Percentiles rank a stretch among this genome's conserved stretches.
These are phyloP conservation scores for Moricandia arvensis DNA, from an alignment of 345 rosid species.

Conservation along the genomic window DNA sequence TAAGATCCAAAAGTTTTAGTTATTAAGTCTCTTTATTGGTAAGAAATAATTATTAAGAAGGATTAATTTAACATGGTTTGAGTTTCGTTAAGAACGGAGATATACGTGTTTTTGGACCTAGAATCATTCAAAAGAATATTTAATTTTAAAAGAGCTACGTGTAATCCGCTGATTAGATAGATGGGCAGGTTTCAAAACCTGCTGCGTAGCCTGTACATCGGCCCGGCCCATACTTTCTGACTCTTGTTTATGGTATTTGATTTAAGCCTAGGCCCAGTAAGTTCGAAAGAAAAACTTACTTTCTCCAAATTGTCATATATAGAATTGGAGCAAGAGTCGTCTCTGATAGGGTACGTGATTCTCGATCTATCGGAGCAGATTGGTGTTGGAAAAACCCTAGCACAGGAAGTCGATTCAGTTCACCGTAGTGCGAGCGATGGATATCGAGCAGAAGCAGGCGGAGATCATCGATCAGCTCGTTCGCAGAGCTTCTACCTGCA, in stretches of 20 bases:
- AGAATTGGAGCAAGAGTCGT: neutral
- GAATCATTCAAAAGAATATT: too few relatives aligned
- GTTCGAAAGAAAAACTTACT: neutral
- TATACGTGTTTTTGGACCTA: too few relatives aligned
- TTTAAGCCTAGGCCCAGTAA: neutral
- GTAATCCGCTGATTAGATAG: too few relatives aligned
- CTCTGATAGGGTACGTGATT: neutral
- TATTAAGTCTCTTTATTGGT: too few relatives aligned
- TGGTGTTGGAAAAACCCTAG: neutral
- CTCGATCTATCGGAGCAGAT: neutral
- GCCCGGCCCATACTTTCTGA: too few relatives aligned
- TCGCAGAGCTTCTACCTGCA: slow-evolving; percentile 52
- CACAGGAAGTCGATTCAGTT: neutral
- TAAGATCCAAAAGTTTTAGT: too few relatives aligned
- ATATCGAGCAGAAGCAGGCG: slow-evolving; percentile 79
- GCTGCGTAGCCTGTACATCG: too few relatives aligned
- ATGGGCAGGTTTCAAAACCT: too few relatives aligned
- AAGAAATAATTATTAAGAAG: too few relatives aligned
- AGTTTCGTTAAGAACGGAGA: too few relatives aligned
- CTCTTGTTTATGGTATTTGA: neutral
- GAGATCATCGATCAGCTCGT: slow-evolving; percentile 68
- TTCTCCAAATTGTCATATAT: neutral
- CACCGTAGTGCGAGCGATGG: slow-evolving; percentile 45
- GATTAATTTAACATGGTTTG: too few relatives aligned
- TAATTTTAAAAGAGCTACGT: too few relatives aligned